Evolutionary conservation across 176 grass and related monocot species (phyloP), one percentile per base, ranked within the genome.

Genomic region (Avena sativa): DNA sequence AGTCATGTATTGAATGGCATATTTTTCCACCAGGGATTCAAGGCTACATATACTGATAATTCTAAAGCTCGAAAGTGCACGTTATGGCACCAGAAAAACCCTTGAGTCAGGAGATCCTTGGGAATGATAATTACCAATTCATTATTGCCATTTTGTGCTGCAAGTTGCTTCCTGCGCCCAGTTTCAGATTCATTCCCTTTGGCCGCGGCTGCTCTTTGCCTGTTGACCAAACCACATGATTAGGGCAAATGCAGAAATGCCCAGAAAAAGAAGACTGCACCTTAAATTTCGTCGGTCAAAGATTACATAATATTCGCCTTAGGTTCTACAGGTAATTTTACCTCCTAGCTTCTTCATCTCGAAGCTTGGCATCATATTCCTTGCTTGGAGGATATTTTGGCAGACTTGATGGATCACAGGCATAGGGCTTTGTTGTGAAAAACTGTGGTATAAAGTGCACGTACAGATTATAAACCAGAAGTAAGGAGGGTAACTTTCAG

Each of bases 311-410:
- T 70, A 40, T 47, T 28, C 23, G 1, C 51, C 28, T 44, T 16
- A 0, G 32, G 56, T 77, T 66, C 25, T 56, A 48, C 12, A 87
- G 26, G 59, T 64, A 19, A 28, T 81, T 59, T 75, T 89, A 94
- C 97, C 97, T 93, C 81, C 94, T 92, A 78, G 91, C 94, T 89
- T 96, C 94, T 72, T 96, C 97, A 86, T 99, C 94, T 81, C 97
- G 90, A 88, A 96, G 94, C 68, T 96, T 99, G 61, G 92, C 97
- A 79, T 96, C 94, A 44, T 99, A 99, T 85, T 99, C 94, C 89
- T 99, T 99, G 74, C 97, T 96, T 57, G 97, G 97, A 82, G 97
- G 97, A 93, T 99, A 99, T 88, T 96, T 99, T 6, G 97, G 94
- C 78, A 99, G 89, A 60, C 91, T 95, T 72, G 92, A 94, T 47